These are phyloP conservation scores for Starmera stellimalicola DNA, from an alignment of 1,139 yeast genomes.

Conservation along the genomic window DNA sequence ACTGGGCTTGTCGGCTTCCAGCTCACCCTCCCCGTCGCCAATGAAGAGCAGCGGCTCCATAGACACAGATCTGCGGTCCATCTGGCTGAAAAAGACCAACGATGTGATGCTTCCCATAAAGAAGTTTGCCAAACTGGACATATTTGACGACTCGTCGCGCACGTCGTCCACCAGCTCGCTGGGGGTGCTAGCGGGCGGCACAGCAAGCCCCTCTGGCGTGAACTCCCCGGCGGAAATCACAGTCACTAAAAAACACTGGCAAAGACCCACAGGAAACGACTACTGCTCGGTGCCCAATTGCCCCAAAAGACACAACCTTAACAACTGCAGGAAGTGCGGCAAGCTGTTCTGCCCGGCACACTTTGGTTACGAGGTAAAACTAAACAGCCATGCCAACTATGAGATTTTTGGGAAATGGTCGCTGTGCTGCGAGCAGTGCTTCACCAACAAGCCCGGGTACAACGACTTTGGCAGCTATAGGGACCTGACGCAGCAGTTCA, in stretches of 20 bases:
- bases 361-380: constrained; percentile 40
- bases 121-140: constrained; percentile 23
- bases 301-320: constrained; percentile 23
- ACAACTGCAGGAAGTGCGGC: constrained; percentile 68
- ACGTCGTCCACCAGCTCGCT: constrained; percentile 11
- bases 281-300: constrained; percentile 33
- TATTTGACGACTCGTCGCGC: constrained; percentile 20
- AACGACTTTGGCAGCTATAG: constrained; percentile 28
- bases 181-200: not conserved
- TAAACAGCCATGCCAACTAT: constrained; percentile 34
- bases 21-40: too few species aligned
- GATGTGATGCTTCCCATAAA: constrained; percentile 22
- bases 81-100: constrained; percentile 29
- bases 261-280: constrained; percentile 31
- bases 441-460: constrained; percentile 45
- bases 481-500: constrained; percentile 42
- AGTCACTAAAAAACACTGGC: constrained; percentile 58
- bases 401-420: constrained; percentile 57
- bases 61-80: constrained; percentile 24
- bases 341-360: constrained; percentile 58
- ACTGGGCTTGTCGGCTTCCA: too few species aligned
- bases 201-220: not conserved
- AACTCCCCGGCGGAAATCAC: constrained; percentile 16
- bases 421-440: constrained; percentile 61
- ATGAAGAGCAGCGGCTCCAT: too few species aligned